Evolutionary conservation across 345 rosid species (phyloP).

Genomic region (Moringa oleifera): DNA sequence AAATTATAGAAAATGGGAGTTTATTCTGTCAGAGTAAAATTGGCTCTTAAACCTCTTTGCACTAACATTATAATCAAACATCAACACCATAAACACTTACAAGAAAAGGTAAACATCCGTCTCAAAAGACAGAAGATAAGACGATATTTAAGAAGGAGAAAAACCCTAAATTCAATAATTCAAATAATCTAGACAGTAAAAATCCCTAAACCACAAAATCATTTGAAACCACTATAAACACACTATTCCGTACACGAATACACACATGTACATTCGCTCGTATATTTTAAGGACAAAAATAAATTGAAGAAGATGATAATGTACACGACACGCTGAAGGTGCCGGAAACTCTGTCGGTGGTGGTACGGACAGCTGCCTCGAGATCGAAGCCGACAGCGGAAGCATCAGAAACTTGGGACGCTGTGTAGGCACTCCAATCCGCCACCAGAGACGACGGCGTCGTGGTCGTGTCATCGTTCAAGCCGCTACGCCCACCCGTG

Average conservation of each 20-base stretch:
- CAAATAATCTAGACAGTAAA: not conserved
- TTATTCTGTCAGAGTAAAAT: too few relatives aligned
- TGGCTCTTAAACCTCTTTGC: too few relatives aligned
- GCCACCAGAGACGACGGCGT: slow-evolving; percentile 35
- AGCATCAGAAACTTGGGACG: slow-evolving; percentile 33
- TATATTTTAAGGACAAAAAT: not conserved
- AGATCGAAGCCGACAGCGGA: slow-evolving; percentile 37
- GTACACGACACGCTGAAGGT: slow-evolving; percentile 24
- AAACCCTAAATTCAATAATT: not conserved
- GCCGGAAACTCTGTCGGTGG: slow-evolving; percentile 28
- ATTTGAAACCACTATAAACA: not conserved
- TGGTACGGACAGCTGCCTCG: slow-evolving; percentile 40
- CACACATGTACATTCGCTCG: too few relatives aligned
- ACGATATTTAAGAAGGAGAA: not conserved
- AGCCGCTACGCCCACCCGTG: slow-evolving; percentile 32
- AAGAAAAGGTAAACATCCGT: not conserved
- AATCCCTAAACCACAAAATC: not conserved
- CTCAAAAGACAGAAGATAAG: too few relatives aligned
- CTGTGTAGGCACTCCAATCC: slow-evolving; percentile 52
- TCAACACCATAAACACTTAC: not conserved
- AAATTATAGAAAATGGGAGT: too few relatives aligned
- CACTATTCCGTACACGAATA: not conserved
- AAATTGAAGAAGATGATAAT: not conserved
- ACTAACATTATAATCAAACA: too few relatives aligned
- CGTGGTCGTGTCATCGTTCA: slow-evolving; percentile 13